Percentiles rank a stretch among this genome's conserved stretches.
phyloP scores from a whole-genome alignment of 2,329 filamentous ascomycete species.

The Colletotrichum sp. region DNA sequence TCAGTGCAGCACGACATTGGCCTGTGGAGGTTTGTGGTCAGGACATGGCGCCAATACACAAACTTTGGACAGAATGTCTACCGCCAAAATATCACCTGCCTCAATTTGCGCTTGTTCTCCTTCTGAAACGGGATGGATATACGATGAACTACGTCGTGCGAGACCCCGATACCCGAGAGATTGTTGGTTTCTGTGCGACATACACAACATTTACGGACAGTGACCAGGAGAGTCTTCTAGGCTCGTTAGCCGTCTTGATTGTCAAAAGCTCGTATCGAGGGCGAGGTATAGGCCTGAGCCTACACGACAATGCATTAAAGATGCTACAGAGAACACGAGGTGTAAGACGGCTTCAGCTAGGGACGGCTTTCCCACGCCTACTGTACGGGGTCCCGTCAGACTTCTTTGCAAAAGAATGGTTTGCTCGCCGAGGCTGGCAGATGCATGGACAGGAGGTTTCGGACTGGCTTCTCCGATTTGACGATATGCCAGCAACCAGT shows the following conservation, averaged over 20 bases:
- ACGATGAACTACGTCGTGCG: constrained; percentile 62
- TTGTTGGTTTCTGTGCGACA: constrained; percentile 65
- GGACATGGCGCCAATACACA: constrained; percentile 45
- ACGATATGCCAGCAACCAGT: constrained; percentile 48
- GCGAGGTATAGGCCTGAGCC: constrained; percentile 56
- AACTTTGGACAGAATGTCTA: constrained; percentile 52
- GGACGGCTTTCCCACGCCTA: constrained; percentile 63
- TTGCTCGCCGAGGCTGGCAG: constrained; percentile 57
- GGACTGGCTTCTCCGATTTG: constrained; percentile 60
- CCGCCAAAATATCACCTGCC: constrained; percentile 51
- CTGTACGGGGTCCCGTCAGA: constrained; percentile 57
- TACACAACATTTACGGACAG: constrained; percentile 63
- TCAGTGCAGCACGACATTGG: constrained; percentile 39
- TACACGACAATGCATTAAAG: constrained; percentile 56
- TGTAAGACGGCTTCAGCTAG: constrained; percentile 59
- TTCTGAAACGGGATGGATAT: constrained; percentile 60
- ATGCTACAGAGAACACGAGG: constrained; percentile 56
- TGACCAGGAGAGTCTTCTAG: constrained; percentile 56
- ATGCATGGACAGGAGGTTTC: constrained; percentile 46
- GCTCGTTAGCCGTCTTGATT: constrained; percentile 59
- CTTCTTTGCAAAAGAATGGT: constrained; percentile 53
- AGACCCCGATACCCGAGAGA: constrained; percentile 43
- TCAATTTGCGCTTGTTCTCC: constrained; percentile 42
- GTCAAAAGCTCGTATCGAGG: constrained; percentile 52
- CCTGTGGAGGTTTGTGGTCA: constrained; percentile 43